Conservation (phyloP, 2,329 filamentous ascomycete genomes). For the Boeremia lycopersici region DNA sequence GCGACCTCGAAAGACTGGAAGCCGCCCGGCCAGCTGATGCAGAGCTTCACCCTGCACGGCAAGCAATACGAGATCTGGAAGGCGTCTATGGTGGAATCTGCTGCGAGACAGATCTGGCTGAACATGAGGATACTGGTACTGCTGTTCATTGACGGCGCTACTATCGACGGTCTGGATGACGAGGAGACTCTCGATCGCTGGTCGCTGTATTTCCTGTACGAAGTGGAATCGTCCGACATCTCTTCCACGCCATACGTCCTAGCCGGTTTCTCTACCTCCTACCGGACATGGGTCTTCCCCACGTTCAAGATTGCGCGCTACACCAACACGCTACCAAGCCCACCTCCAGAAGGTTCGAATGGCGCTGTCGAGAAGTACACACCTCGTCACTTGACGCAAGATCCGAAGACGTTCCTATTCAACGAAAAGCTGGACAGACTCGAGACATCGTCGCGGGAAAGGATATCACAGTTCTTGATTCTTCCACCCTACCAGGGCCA, state of each 20-base stretch:
- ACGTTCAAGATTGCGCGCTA: conserved; percentile 50
- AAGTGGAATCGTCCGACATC: conserved; percentile 40
- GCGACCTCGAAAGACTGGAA: conserved; percentile 54
- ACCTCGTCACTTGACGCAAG: conserved; percentile 33
- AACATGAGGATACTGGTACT: conserved; percentile 84
- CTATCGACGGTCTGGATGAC: conserved; percentile 71
- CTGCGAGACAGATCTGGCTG: conserved; percentile 72
- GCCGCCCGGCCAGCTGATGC: conserved; percentile 77
- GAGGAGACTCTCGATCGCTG: conserved; percentile 78
- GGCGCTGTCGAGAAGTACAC: conserved; percentile 50
- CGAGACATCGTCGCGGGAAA: conserved; percentile 74
- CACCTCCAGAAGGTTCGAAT: conserved; percentile 34
- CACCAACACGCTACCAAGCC: conserved; percentile 42
- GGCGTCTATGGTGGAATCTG: conserved; percentile 72
- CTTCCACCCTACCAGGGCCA: conserved; percentile 83
- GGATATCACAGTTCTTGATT: conserved; percentile 93
- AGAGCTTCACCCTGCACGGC: conserved; percentile 65
- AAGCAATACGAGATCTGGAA: conserved; percentile 84
- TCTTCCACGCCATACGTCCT: conserved; percentile 67
- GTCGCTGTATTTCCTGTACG: conserved; percentile 81
- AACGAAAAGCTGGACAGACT: conserved; percentile 53
- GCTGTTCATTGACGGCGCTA: conserved; percentile 93
- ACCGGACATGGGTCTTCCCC: conserved; percentile 76
- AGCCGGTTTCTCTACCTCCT: conserved; percentile 87
- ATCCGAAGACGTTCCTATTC: conserved; percentile 40